Conservation (phyloP, 2,329 filamentous ascomycete species). For the Clathrospora elynae region DNA sequence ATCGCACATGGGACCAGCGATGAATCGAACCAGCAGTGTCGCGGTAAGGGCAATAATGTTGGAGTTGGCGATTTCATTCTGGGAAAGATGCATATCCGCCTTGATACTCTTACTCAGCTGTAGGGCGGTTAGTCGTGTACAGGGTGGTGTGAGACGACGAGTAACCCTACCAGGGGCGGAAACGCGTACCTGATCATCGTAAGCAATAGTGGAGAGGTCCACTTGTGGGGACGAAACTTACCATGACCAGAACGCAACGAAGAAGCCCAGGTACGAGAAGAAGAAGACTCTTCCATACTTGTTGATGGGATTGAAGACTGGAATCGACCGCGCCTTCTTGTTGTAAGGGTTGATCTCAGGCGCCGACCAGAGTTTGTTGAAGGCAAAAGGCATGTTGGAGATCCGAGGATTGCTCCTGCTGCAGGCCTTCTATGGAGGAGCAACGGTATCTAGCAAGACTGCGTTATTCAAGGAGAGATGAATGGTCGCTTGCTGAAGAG, state of each 20-base stretch:
- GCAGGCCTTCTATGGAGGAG: constrained; percentile 8
- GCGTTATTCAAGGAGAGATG: constrained; percentile 10
- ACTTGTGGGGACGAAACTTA: constrained; percentile 38
- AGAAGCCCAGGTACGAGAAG: constrained; percentile 86
- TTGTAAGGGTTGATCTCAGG: constrained; percentile 84
- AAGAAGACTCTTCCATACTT: constrained; percentile 86
- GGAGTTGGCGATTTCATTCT: constrained; percentile 79
- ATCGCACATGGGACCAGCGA: constrained; percentile 85
- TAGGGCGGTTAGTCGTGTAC: constrained; percentile 51
- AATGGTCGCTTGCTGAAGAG: constrained; percentile 22
- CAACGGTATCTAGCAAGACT: constrained; percentile 14
- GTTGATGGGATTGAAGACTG: constrained; percentile 76
- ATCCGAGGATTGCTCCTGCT: constrained; percentile 6
- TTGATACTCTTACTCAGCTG: constrained; percentile 67
- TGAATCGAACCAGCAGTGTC: constrained; percentile 71
- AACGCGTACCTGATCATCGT: constrained; percentile 73
- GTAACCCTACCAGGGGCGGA: constrained; percentile 69
- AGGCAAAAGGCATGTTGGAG: constrained; percentile 41
- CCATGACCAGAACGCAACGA: constrained; percentile 87
- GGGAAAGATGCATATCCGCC: constrained; percentile 73
- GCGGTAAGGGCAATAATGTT: constrained; percentile 78
- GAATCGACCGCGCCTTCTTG: constrained; percentile 79
- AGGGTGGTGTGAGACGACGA: constrained; percentile 10
- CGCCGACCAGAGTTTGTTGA: constrained; percentile 50
- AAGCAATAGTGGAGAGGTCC: constrained; percentile 21